Conservation (phyloP, 805 yeast genomes). For the Candida michaelii region DNA sequence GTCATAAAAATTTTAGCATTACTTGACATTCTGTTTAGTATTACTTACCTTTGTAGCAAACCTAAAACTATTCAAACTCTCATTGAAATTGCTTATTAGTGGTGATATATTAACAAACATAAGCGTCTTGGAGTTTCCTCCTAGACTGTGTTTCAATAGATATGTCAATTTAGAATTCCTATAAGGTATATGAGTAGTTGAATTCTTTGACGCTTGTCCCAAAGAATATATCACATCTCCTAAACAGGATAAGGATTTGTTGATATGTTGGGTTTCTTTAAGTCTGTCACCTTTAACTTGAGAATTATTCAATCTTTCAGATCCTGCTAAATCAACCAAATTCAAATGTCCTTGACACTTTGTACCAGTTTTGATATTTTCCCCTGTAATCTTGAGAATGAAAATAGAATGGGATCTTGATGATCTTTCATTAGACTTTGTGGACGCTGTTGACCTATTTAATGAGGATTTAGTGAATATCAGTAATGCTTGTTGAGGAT, state of each 20-base stretch:
- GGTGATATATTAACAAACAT: slow-evolving; percentile 93
- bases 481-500: slow-evolving; percentile 48
- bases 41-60: slow-evolving; percentile 83
- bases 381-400: slow-evolving; percentile 59
- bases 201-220: slow-evolving; percentile 29
- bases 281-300: slow-evolving; percentile 79
- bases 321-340: slow-evolving; percentile 90
- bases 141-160: slow-evolving; percentile 76
- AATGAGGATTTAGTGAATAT: slow-evolving; percentile 55
- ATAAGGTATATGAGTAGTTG: slow-evolving; percentile 59
- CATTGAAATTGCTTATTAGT: slow-evolving; percentile 56
- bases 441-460: slow-evolving; percentile 76
- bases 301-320: slow-evolving; percentile 77
- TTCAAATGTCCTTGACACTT: slow-evolving; percentile 62
- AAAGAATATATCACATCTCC: slow-evolving; percentile 87
- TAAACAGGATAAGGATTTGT: slow-evolving; percentile 80
- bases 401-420: slow-evolving; percentile 91
- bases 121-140: slow-evolving; percentile 83
- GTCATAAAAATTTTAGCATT: not conserved
- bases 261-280: slow-evolving; percentile 85
- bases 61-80: slow-evolving; percentile 79
- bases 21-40: slow-evolving; percentile 33
- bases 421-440: slow-evolving; percentile 77
- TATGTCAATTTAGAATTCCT: slow-evolving; percentile 78
- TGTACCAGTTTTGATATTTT: slow-evolving; percentile 49